A percentile compares a stretch with the other conserved stretches of the same genome.
Evolutionary conservation across 1,139 yeast genomes (phyloP).

Genomic region (Lodderomyces parapsilosis): DNA sequence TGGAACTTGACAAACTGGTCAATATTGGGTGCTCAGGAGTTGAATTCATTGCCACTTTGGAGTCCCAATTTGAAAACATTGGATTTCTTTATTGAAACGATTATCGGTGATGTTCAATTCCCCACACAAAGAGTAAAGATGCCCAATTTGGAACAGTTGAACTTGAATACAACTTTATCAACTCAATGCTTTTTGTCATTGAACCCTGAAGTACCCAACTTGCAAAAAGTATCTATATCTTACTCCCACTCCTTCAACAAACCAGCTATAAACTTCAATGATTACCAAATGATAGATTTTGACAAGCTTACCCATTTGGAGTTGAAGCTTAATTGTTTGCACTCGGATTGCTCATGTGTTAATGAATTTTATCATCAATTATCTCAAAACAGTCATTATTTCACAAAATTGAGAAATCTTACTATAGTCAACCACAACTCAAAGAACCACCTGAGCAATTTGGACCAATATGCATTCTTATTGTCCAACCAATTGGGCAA

Average conservation of each 20-base stretch:
- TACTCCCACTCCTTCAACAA: constrained; percentile 14
- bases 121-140: constrained; percentile 3
- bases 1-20: constrained; percentile 14
- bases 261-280: constrained; percentile 8
- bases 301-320: constrained; percentile 12
- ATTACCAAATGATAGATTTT: constrained; percentile 9
- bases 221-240: constrained; percentile 11
- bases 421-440: constrained; percentile 14
- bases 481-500: constrained; percentile 10
- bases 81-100: constrained; percentile 14
- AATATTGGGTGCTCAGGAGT: constrained; percentile 12
- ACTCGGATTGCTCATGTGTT: constrained; percentile 15
- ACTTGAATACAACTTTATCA: constrained; percentile 15
- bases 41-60: constrained; percentile 8
- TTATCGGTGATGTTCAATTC: constrained; percentile 3
- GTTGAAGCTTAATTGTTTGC: constrained; percentile 15
- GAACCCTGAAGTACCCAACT: constrained; percentile 8
- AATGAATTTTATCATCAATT: constrained; percentile 14
- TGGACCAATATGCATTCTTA: constrained; percentile 12
- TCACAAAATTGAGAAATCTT: constrained; percentile 11
- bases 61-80: constrained; percentile 12
- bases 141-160: constrained; percentile 7
- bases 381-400: constrained; percentile 4
- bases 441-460: constrained; percentile 11
- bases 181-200: constrained; percentile 11